Conservation (phyloP, 495 filamentous ascomycete genomes). For the Annulohypoxylon maeteangense region DNA sequence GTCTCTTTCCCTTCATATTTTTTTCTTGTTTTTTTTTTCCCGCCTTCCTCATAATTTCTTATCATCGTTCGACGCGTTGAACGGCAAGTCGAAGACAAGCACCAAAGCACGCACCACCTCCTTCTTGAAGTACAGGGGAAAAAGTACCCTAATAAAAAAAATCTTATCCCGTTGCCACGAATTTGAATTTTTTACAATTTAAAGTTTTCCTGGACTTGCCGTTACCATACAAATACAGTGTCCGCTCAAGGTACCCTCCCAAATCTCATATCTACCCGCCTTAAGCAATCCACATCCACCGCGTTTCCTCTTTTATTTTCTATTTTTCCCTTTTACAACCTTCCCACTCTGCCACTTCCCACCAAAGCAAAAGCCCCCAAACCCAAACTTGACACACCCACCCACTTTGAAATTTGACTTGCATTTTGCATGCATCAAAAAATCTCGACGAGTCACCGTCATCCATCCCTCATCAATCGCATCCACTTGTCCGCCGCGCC, state of each 20-base stretch:
- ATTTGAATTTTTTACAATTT: constrained; percentile 20
- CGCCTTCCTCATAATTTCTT: constrained; percentile 36
- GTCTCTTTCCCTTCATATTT: constrained; percentile 38
- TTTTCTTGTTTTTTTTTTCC: constrained; percentile 41
- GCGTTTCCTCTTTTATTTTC: constrained; percentile 45
- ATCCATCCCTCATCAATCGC: constrained; percentile 47
- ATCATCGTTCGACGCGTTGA: constrained; percentile 39
- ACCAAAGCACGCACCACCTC: constrained; percentile 22
- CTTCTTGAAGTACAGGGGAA: constrained; percentile 19
- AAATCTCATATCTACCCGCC: constrained; percentile 26
- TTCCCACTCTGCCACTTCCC: constrained; percentile 29
- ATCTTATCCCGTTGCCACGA: constrained; percentile 32
- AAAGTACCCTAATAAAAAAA: constrained; percentile 29
- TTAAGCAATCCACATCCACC: constrained; percentile 28
- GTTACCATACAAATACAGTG: constrained; percentile 34
- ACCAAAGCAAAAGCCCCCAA: constrained; percentile 21
- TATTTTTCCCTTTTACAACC: constrained; percentile 31
- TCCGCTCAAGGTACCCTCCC: constrained; percentile 34
- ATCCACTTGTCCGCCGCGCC: constrained; percentile 62
- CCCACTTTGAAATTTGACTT: constrained; percentile 50
- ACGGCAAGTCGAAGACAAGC: not conserved
- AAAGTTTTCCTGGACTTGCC: constrained; percentile 12
- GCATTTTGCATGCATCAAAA: constrained; percentile 51
- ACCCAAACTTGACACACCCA: constrained; percentile 45
- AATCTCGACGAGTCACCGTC: constrained; percentile 51